Conservation (phyloP, 2,329 filamentous ascomycete species). For the Penicillium sp. region DNA sequence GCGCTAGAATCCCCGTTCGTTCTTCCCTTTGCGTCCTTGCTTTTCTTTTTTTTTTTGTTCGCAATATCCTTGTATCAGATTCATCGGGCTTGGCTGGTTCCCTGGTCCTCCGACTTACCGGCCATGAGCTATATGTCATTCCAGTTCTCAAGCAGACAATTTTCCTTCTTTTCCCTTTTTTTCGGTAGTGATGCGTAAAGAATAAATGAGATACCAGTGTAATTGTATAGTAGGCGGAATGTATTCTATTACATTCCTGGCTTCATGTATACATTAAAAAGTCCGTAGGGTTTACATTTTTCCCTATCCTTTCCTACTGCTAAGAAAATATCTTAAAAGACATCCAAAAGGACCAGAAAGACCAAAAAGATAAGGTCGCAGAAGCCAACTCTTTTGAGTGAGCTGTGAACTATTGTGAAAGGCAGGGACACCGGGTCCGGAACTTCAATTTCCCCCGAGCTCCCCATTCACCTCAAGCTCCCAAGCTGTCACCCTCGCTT, state of each 20-base stretch:
- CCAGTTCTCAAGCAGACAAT: conserved; percentile 18
- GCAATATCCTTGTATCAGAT: conserved; percentile 26
- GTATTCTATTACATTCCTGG: background rate
- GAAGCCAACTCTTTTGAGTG: no score
- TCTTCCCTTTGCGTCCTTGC: conserved; percentile 23
- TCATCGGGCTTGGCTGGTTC: conserved; percentile 16
- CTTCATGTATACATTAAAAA: no score
- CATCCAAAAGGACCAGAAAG: no score
- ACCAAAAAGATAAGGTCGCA: no score
- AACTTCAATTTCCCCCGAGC: conserved; percentile 17
- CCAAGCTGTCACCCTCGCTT: conserved; percentile 4
- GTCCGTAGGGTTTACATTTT: no score
- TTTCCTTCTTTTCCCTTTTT: background rate
- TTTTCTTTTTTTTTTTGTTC: conserved; percentile 17
- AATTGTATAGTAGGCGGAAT: background rate
- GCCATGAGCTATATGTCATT: conserved; percentile 19
- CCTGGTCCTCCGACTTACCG: conserved; percentile 11
- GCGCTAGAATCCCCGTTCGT: conserved; percentile 36
- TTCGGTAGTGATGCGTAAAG: background rate
- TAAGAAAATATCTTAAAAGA: no score
- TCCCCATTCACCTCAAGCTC: conserved; percentile 17
- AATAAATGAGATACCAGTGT: background rate
- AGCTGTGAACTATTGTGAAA: background rate
- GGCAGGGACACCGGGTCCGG: conserved; percentile 12
- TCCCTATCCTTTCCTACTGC: no score